A percentile compares a stretch with the other conserved stretches of the same genome.
These are phyloP conservation scores for Chloris gayana DNA, from an alignment of 176 grass and related monocot species.

Conservation along the genomic window DNA sequence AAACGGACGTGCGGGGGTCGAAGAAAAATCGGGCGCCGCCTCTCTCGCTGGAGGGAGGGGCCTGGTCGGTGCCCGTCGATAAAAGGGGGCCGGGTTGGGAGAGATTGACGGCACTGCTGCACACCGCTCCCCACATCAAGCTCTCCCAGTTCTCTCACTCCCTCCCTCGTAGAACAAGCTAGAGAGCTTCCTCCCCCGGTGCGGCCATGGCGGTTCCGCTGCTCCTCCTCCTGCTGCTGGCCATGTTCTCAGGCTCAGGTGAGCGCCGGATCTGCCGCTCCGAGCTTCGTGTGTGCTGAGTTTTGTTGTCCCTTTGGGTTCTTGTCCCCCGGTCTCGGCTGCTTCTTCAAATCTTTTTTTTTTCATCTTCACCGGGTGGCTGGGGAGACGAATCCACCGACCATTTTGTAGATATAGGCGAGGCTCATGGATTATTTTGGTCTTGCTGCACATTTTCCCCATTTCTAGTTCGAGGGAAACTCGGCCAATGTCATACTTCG, in stretches of 20 bases:
- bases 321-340: too few relatives aligned
- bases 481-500: not conserved
- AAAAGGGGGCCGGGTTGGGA: not conserved
- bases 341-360: not conserved
- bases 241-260: conserved; percentile 53
- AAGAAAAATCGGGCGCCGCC: not conserved
- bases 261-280: conserved; percentile 32
- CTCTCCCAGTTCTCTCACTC: not conserved
- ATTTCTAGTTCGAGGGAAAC: not conserved
- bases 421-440: too few relatives aligned
- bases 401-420: too few relatives aligned
- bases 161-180: not conserved
- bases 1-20: not conserved
- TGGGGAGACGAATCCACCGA: too few relatives aligned
- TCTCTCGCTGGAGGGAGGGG: not conserved
- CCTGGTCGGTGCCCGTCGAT: not conserved
- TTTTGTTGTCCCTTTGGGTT: not conserved
- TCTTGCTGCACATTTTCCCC: not conserved
- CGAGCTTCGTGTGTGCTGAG: not conserved
- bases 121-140: conserved; percentile 20
- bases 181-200: not conserved
- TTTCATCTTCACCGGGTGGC: not conserved
- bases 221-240: conserved; percentile 41
- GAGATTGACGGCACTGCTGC: conserved; percentile 24
- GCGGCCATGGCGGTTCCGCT: conserved; percentile 46